phyloP scores from a whole-genome alignment of 2,329 filamentous ascomycete genomes.

The Paecilomyces variotii region DNA sequence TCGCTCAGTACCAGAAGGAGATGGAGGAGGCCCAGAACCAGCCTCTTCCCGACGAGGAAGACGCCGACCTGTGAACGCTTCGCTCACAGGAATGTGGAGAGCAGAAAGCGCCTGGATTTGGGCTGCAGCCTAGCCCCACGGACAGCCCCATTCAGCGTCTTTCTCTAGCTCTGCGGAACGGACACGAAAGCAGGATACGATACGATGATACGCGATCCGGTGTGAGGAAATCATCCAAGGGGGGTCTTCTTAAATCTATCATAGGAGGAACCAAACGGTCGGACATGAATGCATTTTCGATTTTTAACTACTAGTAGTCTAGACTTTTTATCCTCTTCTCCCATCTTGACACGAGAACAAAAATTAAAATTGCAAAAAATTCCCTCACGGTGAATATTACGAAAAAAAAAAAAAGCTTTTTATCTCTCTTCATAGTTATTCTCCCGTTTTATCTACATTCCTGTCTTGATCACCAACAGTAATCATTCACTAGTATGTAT shows the following conservation, averaged over 20 bases:
- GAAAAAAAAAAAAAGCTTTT: background rate
- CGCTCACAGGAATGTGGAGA: background rate
- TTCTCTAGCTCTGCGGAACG: background rate
- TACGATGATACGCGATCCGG: background rate
- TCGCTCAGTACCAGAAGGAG: conserved; percentile 78
- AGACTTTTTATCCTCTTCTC: conserved; percentile 7
- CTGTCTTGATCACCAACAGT: background rate
- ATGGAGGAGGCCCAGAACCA: conserved; percentile 71
- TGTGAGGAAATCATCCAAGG: background rate
- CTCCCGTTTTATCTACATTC: background rate
- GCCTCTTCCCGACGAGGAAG: conserved; percentile 93
- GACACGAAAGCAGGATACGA: background rate
- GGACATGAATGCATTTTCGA: conserved; percentile 2
- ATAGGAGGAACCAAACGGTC: background rate
- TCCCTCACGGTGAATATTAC: background rate
- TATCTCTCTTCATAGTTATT: background rate
- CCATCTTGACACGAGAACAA: conserved; percentile 9
- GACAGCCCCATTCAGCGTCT: background rate
- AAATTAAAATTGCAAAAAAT: background rate
- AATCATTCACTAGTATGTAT: background rate
- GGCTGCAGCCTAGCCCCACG: background rate
- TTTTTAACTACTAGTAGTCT: conserved; percentile 1
- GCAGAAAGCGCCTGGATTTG: background rate
- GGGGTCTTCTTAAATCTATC: background rate
- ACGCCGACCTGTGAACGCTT: conserved; percentile 50